These are phyloP conservation scores for Gossypium australe DNA, from an alignment of 345 rosid genomes.

Conservation along the genomic window DNA sequence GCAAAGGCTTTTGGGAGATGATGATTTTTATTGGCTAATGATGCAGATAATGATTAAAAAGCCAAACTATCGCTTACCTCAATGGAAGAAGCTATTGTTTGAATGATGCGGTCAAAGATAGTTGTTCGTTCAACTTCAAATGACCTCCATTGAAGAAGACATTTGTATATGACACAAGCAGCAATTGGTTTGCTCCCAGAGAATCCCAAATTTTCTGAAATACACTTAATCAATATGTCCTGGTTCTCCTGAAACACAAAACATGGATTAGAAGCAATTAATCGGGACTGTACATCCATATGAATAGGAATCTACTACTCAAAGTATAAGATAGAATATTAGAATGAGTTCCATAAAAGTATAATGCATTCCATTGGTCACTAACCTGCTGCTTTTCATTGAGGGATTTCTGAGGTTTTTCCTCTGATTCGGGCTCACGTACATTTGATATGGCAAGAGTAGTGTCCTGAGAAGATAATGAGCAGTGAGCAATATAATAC, in stretches of 20 bases:
- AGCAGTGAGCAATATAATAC: slow-evolving; percentile 13
- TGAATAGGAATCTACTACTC: background rate
- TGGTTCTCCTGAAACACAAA: slow-evolving; percentile 74
- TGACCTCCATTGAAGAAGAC: slow-evolving; percentile 97
- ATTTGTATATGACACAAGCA: slow-evolving; percentile 89
- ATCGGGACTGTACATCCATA: slow-evolving; percentile 2
- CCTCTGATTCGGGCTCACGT: slow-evolving; percentile 95
- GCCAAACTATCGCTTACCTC: slow-evolving; percentile 44
- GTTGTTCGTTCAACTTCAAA: slow-evolving; percentile 94
- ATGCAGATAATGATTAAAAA: background rate
- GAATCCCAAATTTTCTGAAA: slow-evolving; percentile 87
- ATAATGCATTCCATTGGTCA: slow-evolving; percentile 11
- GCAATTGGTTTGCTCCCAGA: slow-evolving; percentile 87
- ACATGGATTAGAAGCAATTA: slow-evolving; percentile 6
- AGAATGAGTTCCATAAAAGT: slow-evolving; percentile 1
- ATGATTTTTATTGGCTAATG: background rate
- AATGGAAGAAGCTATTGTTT: slow-evolving; percentile 84
- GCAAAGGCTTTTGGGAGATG: background rate
- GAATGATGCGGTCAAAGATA: slow-evolving; percentile 94
- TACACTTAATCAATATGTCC: slow-evolving; percentile 80
- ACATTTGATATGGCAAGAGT: slow-evolving; percentile 42
- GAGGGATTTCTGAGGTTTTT: slow-evolving; percentile 89
- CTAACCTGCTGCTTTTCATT: slow-evolving; percentile 97
- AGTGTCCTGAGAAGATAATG: slow-evolving; percentile 46
- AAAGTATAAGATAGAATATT: background rate